Evolutionary conservation across 768 basidiomycete genomes (phyloP), one percentile per base, ranked within the genome.

Genomic region (Sistotremastrum niveocremeum): DNA sequence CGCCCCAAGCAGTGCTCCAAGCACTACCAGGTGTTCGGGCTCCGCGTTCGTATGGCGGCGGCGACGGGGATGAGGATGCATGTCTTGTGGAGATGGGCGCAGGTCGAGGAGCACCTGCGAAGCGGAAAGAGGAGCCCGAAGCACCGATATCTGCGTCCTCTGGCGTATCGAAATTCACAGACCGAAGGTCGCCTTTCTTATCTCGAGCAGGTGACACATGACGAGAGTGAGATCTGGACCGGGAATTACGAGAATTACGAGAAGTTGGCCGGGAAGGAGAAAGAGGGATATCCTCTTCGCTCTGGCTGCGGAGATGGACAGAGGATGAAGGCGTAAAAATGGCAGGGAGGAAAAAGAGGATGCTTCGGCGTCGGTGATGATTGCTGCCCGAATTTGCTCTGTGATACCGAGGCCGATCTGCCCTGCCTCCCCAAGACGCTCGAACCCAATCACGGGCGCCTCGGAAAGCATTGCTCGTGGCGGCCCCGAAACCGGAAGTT

Each of bases 331-430:
- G 67, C 3, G 81, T 70, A 58, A 87, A 82, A 54, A 85, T 79
- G 34, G 84, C 82, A 20, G 86, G 86, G 42, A 89, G 70, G 69
- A 87, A 86, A 64, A 84, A 87, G 42, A 87, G 62, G 37, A 84
- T 74, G 34, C 81, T 78, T 37, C 77, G 72, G 41, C 72, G 71
- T 59, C 47, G 67, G 65, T 47, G 50, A 20, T 37, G 51, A 47
- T 7, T 73, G 66, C 28, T 61, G 62, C 46, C 74, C 62, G 40
- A 66, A 60, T 35, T 41, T 73, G 71, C 20, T 20, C 20, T 20
- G 35, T 39, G 71, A 56, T 37, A 75, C 70, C 70, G 31, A 74
- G 68, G 55, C 44, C 12, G 60, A 56, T 32, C 64, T 63, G n/a
- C 60, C 58, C 34, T 65, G 41, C 51, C 63, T 6, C 72, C 62